phyloP scores from a whole-genome alignment of 192 early-diverging fungal genomes.

The Entomortierella parvispora region DNA sequence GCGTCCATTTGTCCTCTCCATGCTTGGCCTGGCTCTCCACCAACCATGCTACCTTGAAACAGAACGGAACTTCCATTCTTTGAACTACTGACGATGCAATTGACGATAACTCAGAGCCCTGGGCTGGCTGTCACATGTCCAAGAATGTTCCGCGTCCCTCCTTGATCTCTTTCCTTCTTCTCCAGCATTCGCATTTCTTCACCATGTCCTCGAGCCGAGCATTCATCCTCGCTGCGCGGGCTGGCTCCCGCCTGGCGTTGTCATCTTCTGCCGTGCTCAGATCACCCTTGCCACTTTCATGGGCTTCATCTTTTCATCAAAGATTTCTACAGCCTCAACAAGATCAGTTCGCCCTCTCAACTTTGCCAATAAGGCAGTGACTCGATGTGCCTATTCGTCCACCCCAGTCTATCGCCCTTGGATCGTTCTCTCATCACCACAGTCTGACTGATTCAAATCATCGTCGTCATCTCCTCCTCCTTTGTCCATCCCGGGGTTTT shows the following conservation, averaged over 20 bases:
- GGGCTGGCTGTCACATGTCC: no score
- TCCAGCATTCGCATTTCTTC: no score
- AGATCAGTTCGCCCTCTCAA: background rate
- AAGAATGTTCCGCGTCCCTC: no score
- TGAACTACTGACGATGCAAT: no score
- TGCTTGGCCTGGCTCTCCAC: no score
- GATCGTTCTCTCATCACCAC: constrained; percentile 17
- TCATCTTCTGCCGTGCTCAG: background rate
- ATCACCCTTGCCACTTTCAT: background rate
- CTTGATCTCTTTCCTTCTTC: no score
- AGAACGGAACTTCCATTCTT: no score
- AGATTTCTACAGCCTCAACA: background rate
- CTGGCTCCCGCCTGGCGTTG: background rate
- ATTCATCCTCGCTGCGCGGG: background rate
- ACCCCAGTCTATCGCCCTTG: background rate
- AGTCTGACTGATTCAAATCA: constrained; percentile 16
- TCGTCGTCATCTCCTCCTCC: constrained; percentile 47
- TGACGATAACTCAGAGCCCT: no score
- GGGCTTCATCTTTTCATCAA: no score
- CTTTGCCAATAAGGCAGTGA: no score
- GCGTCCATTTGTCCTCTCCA: no score
- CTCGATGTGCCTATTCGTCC: background rate
- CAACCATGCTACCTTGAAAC: no score
- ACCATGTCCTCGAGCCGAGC: background rate
- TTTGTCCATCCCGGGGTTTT: constrained; percentile 34